Conservation (phyloP, 441 rosid genomes). For the Biscutella auriculata region DNA sequence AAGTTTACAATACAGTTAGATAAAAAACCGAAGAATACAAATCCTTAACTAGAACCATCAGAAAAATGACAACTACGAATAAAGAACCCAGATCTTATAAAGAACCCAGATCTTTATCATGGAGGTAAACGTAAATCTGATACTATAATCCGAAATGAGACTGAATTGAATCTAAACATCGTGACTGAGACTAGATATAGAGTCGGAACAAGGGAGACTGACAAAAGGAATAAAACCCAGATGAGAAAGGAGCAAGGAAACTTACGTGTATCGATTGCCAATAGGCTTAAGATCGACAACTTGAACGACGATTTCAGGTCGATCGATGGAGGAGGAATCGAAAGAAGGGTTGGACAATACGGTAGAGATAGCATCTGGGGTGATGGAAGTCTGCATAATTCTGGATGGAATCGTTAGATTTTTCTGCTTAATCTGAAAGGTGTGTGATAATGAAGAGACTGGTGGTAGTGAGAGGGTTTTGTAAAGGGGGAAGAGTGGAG, state of each 20-base stretch:
- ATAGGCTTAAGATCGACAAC: slow-evolving; percentile 66
- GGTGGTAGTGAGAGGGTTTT: no score
- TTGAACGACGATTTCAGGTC: slow-evolving; percentile 51
- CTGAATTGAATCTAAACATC: no score
- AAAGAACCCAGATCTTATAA: neutral
- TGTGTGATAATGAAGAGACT: no score
- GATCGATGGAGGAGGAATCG: slow-evolving; percentile 35
- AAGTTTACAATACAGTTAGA: neutral
- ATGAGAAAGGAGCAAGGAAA: neutral
- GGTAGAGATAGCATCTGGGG: slow-evolving; percentile 43
- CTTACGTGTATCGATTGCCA: slow-evolving; percentile 65
- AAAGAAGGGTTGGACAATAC: slow-evolving; percentile 51
- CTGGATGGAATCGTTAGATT: no score
- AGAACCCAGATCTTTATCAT: neutral
- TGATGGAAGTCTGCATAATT: slow-evolving; percentile 41
- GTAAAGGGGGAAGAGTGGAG: no score
- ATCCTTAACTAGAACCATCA: neutral
- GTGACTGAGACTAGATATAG: neutral
- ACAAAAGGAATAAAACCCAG: neutral
- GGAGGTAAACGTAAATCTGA: no score
- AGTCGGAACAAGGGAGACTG: neutral
- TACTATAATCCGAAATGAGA: no score
- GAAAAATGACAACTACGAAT: neutral
- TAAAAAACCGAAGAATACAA: neutral
- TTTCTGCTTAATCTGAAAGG: no score